A percentile compares a stretch with the other conserved stretches of the same genome.
Conservation (phyloP, 2,329 filamentous ascomycete species). For the Fusarium pseudocircinatum region DNA sequence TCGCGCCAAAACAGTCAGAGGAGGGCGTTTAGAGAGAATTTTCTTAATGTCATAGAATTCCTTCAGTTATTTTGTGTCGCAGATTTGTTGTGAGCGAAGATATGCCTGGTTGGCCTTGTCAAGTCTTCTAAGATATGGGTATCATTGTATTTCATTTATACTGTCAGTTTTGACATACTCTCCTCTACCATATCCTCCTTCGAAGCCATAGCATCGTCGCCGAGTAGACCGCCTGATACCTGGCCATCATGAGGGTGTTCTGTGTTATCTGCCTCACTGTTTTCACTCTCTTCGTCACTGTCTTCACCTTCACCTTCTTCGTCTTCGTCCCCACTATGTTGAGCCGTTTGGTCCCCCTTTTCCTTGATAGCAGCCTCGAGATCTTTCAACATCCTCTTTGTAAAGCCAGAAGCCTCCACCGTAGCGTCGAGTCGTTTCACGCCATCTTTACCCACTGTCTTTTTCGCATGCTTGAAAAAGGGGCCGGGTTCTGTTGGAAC, state of each 20-base stretch:
- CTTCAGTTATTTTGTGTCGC: neutral
- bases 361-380: constrained; percentile 89
- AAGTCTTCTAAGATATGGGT: constrained; percentile 13
- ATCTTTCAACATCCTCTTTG: constrained; percentile 96
- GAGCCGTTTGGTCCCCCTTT: constrained; percentile 65
- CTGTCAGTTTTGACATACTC: constrained; percentile 44
- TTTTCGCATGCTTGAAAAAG: constrained; percentile 85
- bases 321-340: constrained; percentile 47
- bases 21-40: constrained; percentile 38
- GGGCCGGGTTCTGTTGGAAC: constrained; percentile 83
- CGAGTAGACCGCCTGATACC: constrained; percentile 32
- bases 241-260: constrained; percentile 34
- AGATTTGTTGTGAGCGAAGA: neutral
- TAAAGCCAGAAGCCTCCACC: constrained; percentile 93
- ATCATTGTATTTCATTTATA: constrained; percentile 39
- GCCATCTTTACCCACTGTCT: constrained; percentile 72
- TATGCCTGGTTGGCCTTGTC: neutral
- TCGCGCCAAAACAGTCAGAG: constrained; percentile 38
- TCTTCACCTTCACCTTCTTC: constrained; percentile 47
- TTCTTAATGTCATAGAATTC: constrained; percentile 37
- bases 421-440: constrained; percentile 81
- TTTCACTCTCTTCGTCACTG: constrained; percentile 41
- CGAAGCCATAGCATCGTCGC: constrained; percentile 27
- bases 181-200: constrained; percentile 37
- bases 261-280: constrained; percentile 40